A percentile compares a stretch with the other conserved stretches of the same genome.
These are phyloP conservation scores for Colletotrichum liaoningense DNA, from an alignment of 2,329 filamentous ascomycete genomes.

Conservation along the genomic window DNA sequence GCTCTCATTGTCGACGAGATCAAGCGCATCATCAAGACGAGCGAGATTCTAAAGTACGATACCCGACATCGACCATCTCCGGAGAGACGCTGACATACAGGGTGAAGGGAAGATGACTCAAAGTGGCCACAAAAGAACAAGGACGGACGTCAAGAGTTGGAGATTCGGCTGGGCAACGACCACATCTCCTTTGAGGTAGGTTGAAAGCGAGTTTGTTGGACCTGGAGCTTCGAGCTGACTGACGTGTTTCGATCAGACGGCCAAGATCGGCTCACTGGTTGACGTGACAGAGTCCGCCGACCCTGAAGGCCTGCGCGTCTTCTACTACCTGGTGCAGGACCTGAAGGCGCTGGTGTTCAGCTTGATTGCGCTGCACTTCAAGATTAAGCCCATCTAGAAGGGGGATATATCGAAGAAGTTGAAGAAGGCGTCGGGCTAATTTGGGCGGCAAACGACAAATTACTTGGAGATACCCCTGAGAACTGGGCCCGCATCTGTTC, in stretches of 20 bases:
- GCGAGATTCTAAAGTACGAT: slow-evolving; percentile 93
- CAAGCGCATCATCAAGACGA: slow-evolving; percentile 95
- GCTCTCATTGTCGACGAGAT: slow-evolving; percentile 91
- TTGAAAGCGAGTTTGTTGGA: slow-evolving; percentile 21
- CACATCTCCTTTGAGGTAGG: slow-evolving; percentile 97
- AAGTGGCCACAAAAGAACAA: slow-evolving; percentile 99
- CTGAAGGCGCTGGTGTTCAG: slow-evolving; percentile 97
- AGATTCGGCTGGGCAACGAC: slow-evolving; percentile 92
- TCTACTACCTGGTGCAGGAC: slow-evolving; percentile 98
- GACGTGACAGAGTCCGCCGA: slow-evolving; percentile 97
- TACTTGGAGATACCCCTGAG: slow-evolving; percentile 41
- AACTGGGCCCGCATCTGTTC: background rate
- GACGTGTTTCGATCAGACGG: slow-evolving; percentile 72
- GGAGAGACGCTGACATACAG: slow-evolving; percentile 14
- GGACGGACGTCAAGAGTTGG: slow-evolving; percentile 94
- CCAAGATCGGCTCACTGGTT: slow-evolving; percentile 96
- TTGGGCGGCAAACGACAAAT: slow-evolving; percentile 16
- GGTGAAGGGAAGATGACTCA: slow-evolving; percentile 87
- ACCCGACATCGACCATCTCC: slow-evolving; percentile 39
- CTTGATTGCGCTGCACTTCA: slow-evolving; percentile 96
- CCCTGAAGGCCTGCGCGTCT: slow-evolving; percentile 94
- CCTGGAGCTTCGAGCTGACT: slow-evolving; percentile 36
- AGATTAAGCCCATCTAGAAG: slow-evolving; percentile 81
- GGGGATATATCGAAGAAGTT: background rate
- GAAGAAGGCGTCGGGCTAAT: background rate